phyloP scores from a whole-genome alignment of 257 asterid species.

The Ajuga chamaepitys region DNA sequence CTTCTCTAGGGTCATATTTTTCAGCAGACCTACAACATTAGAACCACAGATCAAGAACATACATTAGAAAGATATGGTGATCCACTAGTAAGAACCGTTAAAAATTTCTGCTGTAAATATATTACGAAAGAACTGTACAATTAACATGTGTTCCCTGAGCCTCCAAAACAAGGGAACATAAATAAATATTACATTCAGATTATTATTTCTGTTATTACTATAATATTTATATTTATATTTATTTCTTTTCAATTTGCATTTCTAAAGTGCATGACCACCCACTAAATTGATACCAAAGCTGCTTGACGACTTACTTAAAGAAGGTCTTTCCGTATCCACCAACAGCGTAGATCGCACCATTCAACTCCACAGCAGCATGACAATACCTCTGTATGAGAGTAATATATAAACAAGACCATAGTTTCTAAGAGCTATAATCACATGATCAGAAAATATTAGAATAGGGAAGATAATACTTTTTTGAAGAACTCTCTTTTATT shows the following conservation, averaged over 20 bases:
- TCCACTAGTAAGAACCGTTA: too few species aligned
- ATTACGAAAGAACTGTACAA: too few species aligned
- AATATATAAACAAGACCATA: background rate
- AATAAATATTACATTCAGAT: too few species aligned
- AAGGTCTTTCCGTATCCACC: constrained; percentile 59
- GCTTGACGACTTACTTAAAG: constrained; percentile 60
- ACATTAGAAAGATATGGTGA: too few species aligned
- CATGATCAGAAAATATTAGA: background rate
- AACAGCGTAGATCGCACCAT: constrained; percentile 61
- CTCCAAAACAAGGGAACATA: too few species aligned
- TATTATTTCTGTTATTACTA: too few species aligned
- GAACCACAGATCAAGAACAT: background rate
- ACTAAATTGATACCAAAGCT: too few species aligned
- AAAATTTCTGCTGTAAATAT: too few species aligned
- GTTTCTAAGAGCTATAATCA: background rate
- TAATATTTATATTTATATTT: too few species aligned
- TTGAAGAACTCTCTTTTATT: background rate
- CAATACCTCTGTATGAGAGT: constrained; percentile 50
- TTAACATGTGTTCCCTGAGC: too few species aligned
- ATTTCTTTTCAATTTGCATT: background rate
- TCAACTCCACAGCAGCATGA: constrained; percentile 55
- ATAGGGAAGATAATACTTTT: background rate
- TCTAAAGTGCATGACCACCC: too few species aligned
- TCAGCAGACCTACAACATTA: constrained; percentile 46
- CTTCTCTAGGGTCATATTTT: too few species aligned